Conservation (phyloP, 345 rosid species). For the Acer negundo region DNA sequence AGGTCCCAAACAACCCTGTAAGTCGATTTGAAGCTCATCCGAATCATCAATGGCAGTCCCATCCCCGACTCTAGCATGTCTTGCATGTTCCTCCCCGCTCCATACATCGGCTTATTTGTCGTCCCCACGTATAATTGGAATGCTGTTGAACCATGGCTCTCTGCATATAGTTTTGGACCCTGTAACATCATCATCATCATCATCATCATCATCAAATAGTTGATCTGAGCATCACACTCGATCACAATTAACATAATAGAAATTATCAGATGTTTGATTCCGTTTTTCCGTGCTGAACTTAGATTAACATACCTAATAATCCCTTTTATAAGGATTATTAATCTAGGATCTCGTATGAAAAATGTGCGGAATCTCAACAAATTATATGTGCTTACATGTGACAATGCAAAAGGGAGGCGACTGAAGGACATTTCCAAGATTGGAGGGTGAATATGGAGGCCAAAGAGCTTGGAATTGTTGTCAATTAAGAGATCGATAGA, state of each 20-base stretch:
- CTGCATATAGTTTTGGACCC: slow-evolving; percentile 60
- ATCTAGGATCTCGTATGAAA: no score
- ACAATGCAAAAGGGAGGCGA: slow-evolving; percentile 58
- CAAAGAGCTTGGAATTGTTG: slow-evolving; percentile 77
- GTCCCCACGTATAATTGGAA: slow-evolving; percentile 57
- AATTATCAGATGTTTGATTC: no score
- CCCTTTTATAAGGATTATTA: no score
- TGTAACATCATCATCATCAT: slow-evolving; percentile 12
- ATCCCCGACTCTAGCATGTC: slow-evolving; percentile 70
- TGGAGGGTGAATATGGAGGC: slow-evolving; percentile 73
- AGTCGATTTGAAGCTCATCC: slow-evolving; percentile 39
- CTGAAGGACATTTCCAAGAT: slow-evolving; percentile 54
- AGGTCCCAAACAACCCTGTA: slow-evolving; percentile 61
- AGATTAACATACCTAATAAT: no score
- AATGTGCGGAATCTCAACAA: no score
- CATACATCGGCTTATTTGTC: slow-evolving; percentile 72
- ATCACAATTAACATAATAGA: no score
- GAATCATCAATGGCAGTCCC: slow-evolving; percentile 62
- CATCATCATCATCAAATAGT: not conserved
- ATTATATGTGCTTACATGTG: slow-evolving; percentile 35
- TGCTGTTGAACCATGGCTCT: slow-evolving; percentile 37
- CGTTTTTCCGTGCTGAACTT: no score
- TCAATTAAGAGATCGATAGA: slow-evolving; percentile 57
- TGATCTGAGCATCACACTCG: no score
- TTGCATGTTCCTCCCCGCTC: slow-evolving; percentile 79